Percentiles rank a stretch among this genome's conserved stretches.
These are phyloP conservation scores for Acanthamoeba healyi DNA, from an alignment of 208 protist genomes.

Conservation along the genomic window DNA sequence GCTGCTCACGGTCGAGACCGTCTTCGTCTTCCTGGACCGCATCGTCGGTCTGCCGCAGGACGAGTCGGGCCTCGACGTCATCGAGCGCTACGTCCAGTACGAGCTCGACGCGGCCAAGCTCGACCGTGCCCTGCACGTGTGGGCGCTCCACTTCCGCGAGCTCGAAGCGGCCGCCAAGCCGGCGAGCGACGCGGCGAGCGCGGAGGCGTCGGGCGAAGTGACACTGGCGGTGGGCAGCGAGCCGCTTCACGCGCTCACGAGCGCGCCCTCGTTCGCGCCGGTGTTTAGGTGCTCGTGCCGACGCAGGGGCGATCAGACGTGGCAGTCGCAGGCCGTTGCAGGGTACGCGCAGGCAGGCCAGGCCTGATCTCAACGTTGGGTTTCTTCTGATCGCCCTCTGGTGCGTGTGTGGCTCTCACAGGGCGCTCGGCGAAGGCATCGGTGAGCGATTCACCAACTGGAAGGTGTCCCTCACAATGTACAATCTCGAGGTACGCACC, in stretches of 20 bases:
- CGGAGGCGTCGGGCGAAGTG: too few species aligned
- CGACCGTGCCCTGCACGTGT: slow-evolving; percentile 4
- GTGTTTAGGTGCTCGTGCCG: not conserved
- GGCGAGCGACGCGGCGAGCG: not conserved
- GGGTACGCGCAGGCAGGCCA: not conserved
- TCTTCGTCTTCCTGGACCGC: slow-evolving; percentile 27
- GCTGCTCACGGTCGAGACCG: slow-evolving; percentile 1
- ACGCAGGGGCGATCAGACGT: not conserved
- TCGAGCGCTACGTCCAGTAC: not conserved
- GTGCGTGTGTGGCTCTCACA: not conserved
- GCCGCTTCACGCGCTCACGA: not conserved
- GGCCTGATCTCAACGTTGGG: not conserved
- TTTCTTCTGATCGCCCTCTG: not conserved
- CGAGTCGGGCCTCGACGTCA: not conserved
- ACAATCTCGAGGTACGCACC: slow-evolving; percentile 25
- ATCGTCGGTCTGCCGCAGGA: slow-evolving; percentile 1
- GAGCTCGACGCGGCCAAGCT: not conserved
- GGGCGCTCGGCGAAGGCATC: not conserved
- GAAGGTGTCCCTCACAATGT: slow-evolving; percentile 9
- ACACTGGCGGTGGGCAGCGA: not conserved
- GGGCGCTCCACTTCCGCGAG: slow-evolving; percentile 1
- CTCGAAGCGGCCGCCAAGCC: not conserved
- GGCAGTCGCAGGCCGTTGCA: not conserved
- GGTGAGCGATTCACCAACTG: slow-evolving; percentile 1
- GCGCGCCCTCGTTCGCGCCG: not conserved